A percentile compares a stretch with the other conserved stretches of the same genome.
Conservation (phyloP, 768 basidiomycete species). For the Collybia sp. region DNA sequence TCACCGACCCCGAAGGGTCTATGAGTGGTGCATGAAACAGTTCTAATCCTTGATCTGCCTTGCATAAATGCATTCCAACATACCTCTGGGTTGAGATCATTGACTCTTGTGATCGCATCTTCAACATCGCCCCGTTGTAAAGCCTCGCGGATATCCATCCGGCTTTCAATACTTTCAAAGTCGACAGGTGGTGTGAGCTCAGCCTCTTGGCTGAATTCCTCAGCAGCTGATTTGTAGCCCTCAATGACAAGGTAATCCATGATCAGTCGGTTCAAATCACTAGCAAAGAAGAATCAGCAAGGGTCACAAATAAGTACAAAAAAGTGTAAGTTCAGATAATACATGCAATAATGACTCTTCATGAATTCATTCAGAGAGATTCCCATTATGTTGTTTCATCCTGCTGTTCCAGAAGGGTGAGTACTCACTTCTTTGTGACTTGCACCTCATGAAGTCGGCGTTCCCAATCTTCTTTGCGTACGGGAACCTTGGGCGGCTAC, state of each 20-base stretch:
- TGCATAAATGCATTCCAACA: constrained; percentile 22
- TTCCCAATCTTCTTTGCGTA: constrained; percentile 87
- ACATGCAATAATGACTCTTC: constrained; percentile 78
- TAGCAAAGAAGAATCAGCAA: constrained; percentile 29
- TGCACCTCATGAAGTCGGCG: constrained; percentile 75
- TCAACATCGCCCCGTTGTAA: constrained; percentile 93
- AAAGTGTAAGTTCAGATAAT: constrained; percentile 68
- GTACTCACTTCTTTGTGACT: constrained; percentile 82
- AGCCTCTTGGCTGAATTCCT: constrained; percentile 91
- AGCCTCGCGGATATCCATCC: constrained; percentile 93
- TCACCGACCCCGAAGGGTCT: constrained; percentile 77
- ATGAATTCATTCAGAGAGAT: constrained; percentile 90
- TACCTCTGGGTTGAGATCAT: constrained; percentile 97
- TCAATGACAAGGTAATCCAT: constrained; percentile 99
- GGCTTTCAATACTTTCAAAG: constrained; percentile 87
- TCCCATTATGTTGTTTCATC: constrained; percentile 87
- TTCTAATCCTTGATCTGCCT: constrained; percentile 65
- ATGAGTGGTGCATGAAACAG: constrained; percentile 97
- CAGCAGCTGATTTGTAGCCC: constrained; percentile 94
- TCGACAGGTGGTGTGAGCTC: constrained; percentile 73
- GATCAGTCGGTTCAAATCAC: constrained; percentile 90
- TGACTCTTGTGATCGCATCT: constrained; percentile 91
- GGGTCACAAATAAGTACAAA: constrained; percentile 15
- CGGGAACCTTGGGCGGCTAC: constrained; percentile 48
- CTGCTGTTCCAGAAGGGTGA: constrained; percentile 15